Evolutionary conservation across 345 rosid species (phyloP).

Genomic region (Eucalyptus melliodora): DNA sequence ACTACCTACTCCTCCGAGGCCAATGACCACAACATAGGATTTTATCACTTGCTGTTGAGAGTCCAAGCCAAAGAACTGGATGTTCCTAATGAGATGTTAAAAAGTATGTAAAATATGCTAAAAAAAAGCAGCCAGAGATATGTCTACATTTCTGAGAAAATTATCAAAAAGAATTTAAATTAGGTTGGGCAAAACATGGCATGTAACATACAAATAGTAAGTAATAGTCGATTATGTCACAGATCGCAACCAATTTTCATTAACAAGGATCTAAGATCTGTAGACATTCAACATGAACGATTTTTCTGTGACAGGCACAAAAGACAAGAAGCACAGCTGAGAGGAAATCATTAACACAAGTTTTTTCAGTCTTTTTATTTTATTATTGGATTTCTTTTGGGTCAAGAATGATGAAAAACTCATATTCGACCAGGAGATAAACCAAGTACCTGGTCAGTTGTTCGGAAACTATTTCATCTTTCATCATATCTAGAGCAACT

Average conservation of each 20-base stretch:
- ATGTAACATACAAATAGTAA: neutral
- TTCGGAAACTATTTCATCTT: constrained; percentile 87
- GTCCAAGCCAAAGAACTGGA: constrained; percentile 84
- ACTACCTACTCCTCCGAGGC: constrained; percentile 99
- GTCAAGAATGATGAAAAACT: neutral
- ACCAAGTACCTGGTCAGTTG: constrained; percentile 70
- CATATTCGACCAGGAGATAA: neutral
- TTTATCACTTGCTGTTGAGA: constrained; percentile 62
- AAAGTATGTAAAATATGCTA: neutral
- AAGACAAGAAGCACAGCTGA: neutral
- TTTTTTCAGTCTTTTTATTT: neutral
- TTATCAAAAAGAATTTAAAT: neutral
- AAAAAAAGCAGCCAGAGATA: neutral
- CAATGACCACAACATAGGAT: constrained; percentile 87
- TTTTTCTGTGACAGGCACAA: neutral
- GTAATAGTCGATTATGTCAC: neutral
- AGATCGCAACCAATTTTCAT: neutral
- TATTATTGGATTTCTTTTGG: neutral
- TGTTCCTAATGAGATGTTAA: constrained; percentile 38
- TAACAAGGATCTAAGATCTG: neutral
- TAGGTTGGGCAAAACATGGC: neutral
- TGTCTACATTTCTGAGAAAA: neutral
- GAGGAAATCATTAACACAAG: neutral
- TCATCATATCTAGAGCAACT: constrained; percentile 29
- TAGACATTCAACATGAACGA: neutral